Base-by-base conservation (phyloP, 176 grass and related monocot genomes). In the Thalia dealbata region DNA sequence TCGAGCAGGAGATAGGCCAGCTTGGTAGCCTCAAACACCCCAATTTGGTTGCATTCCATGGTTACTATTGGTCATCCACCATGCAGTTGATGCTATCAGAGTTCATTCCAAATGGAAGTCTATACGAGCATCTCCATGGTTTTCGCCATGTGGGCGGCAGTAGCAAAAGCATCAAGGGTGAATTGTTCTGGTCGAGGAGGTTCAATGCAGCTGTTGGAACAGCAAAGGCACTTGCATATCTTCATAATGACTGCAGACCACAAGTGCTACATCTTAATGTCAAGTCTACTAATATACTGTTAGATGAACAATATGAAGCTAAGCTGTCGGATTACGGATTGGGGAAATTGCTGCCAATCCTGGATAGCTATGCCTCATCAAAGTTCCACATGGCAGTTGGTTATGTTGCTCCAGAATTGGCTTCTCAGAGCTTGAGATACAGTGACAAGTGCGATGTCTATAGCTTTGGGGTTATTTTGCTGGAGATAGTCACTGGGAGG, bases 251-350 rank as follows among this genome's bases (percentile, higher is more conserved):
- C 52, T 99, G 90, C 73, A 80, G 56, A 4, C 95, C 95, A 52
- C 95, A 99, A 74, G 78, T 99, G 52, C 69, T 99, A 74, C 95
- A 99, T 78, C 87, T 99, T 52, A 99, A 99, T 75, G 83, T 99
- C 71, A 99, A 99, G 86, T 99, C 90, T 18, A 91, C 90, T 52
- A 99, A 99, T 83, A 85, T 99, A 77, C 76, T 99, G 73, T 73
- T 99, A 55, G 85, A 91, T 86, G 83, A 83, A 78, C 58, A 74
- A 43, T 99, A 86, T 12, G 95, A 99, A 80, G 83, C 85, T 50
- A 99, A 99, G 79, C 32, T 99, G 72, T 86, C 90, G 56, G 95
- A 99, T 73, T 99, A 93, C 85, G 95, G 95, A 61, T 80, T 99
- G 84, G 77, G 72, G 56, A 91, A 93, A 76, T 54, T 99, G 72